Percentiles rank a stretch among this genome's conserved stretches.
Conservation (phyloP, 176 grass and related monocot genomes). For the Oryza punctata region DNA sequence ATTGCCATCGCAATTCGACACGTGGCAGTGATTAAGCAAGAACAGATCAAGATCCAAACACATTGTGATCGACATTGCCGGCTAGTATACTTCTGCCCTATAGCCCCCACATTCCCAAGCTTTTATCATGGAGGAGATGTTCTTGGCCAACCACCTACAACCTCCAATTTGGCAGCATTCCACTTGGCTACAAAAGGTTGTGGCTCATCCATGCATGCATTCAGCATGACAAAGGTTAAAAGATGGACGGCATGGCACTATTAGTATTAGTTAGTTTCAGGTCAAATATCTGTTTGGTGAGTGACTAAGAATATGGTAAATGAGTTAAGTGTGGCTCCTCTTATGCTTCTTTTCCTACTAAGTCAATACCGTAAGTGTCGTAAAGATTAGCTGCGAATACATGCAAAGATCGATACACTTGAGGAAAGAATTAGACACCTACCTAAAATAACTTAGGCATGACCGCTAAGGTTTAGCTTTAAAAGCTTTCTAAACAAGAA, state of each 20-base stretch:
- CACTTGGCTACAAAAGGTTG: not conserved
- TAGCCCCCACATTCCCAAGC: not conserved
- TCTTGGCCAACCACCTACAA: slow-evolving; percentile 17
- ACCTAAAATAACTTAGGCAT: not conserved
- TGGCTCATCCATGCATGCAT: slow-evolving; percentile 1
- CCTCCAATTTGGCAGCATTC: not conserved
- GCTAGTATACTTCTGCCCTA: not conserved
- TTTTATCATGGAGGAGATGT: not conserved
- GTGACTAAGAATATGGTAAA: not conserved
- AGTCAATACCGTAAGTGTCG: not conserved
- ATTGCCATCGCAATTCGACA: not conserved
- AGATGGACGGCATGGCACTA: not conserved
- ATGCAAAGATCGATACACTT: not conserved
- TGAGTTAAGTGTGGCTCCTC: not conserved
- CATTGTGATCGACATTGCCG: not conserved
- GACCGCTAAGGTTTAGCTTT: no score
- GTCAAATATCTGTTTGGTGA: not conserved
- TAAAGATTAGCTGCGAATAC: not conserved
- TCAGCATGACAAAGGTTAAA: not conserved
- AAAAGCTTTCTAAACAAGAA: not conserved
- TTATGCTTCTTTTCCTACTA: not conserved
- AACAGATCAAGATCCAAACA: not conserved
- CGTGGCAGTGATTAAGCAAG: not conserved
- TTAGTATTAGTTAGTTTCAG: not conserved
- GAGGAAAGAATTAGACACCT: not conserved